Base-by-base conservation (phyloP, 306 rosid species). In the Dryas alaskensis region DNA sequence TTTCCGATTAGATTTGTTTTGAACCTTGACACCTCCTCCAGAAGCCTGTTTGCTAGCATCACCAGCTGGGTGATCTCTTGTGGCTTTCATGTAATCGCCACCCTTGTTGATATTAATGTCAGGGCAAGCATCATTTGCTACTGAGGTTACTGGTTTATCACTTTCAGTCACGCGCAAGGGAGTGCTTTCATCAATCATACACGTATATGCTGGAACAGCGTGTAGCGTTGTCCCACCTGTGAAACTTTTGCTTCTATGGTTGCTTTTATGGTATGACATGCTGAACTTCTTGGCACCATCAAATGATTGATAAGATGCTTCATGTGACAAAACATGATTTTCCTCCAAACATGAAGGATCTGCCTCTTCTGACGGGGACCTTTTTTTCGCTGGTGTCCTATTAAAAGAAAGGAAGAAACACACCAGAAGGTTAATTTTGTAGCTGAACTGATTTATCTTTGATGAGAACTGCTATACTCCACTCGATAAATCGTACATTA, bases 221-320 rank as follows among this genome's bases (percentile, higher is more conserved):
- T 74, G 86, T 60, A 89, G 83, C 9, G 86, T 86, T 12, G 84
- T 40, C 52, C 84, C 90, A 31, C 78, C 73, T 5, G 85, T 44
- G 62, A 89, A 82, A 73, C 72, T 78, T 61, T 81, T 86, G 76
- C 71, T 84, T 81, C 92, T 93, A 65, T 53, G 87, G 84, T 82
- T 89, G 74, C 82, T 73, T 81, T 85, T 88, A 81, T 88, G 76
- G 80, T 84, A 89, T n/a, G 97, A 85, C 87, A 87, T 79, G 69
- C 70, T 91, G 80, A 87, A 75, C 82, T 69, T 89, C 78, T 84
- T 86, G 75, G 65, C 78, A 64, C 78, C 80, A 74, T 81, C 79
- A 54, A 80, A 77, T 12, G 88, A 60, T 55, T 67, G 57, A 66
- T 65, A 57, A 59, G 81, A 80, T 27, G 77, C 78, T 67, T 79